A percentile compares a stretch with the other conserved stretches of the same genome.
phyloP scores from a whole-genome alignment of 2,329 filamentous ascomycete species.

The Fusarium subglutinans region DNA sequence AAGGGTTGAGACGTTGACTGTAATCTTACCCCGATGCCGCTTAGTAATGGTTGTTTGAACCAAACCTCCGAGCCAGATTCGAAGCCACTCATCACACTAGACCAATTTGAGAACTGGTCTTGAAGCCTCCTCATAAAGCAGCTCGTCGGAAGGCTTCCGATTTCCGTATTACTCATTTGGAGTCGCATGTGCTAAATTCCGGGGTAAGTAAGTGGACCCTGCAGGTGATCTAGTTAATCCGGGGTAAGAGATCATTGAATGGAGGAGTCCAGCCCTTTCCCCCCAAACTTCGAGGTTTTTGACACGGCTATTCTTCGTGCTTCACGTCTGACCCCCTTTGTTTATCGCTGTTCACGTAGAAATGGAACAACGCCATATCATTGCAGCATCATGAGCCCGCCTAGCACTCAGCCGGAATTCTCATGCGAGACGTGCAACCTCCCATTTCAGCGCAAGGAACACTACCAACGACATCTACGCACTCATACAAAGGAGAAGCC shows the following conservation, averaged over 20 bases:
- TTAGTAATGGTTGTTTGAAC: background rate
- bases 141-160: background rate
- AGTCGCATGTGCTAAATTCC: background rate
- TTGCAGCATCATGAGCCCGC: background rate
- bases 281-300: background rate
- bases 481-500: conserved; percentile 11
- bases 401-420: background rate
- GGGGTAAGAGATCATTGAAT: background rate
- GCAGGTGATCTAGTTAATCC: background rate
- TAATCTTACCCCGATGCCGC: background rate
- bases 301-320: background rate
- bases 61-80: background rate
- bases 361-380: accelerated
- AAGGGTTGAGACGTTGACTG: too few species aligned
- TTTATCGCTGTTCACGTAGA: accelerated
- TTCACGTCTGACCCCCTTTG: accelerated
- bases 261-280: background rate
- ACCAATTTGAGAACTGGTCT: background rate
- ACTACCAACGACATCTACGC: background rate
- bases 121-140: background rate
- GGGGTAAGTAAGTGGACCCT: background rate
- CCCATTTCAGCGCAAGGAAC: background rate
- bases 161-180: background rate
- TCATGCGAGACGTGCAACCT: conserved; percentile 6
- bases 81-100: background rate